Conservation (phyloP, 2,329 filamentous ascomycete genomes). For the Arthroderma sp. region DNA sequence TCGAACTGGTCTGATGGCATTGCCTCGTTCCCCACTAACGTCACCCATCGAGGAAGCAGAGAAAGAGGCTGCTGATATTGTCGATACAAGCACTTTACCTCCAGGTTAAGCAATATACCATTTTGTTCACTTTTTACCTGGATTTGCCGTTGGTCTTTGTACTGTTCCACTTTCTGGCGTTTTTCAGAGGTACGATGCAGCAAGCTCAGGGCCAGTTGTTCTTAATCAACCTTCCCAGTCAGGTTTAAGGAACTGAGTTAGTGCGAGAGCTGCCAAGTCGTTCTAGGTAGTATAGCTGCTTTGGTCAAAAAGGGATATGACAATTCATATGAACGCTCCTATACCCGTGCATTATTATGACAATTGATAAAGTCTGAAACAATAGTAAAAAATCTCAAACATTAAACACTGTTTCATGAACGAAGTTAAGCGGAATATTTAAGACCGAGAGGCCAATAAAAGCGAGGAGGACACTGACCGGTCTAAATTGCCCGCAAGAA, state of each 20-base stretch:
- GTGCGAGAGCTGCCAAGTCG: background rate
- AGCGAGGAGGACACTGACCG: background rate
- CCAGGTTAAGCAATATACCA: slow-evolving; percentile 52
- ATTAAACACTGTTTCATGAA: background rate
- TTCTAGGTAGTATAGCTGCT: background rate
- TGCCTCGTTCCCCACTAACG: slow-evolving; percentile 81
- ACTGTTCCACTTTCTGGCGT: background rate
- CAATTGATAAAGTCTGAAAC: background rate
- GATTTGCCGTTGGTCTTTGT: background rate
- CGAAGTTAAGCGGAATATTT: background rate
- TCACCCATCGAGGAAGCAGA: slow-evolving; percentile 58
- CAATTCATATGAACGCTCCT: background rate
- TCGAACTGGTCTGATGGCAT: slow-evolving; percentile 88
- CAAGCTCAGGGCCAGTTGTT: background rate
- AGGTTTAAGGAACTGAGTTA: background rate
- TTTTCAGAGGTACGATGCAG: background rate
- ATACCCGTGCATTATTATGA: background rate
- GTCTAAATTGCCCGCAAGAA: background rate
- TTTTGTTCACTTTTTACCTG: slow-evolving; percentile 8
- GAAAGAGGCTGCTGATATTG: slow-evolving; percentile 88
- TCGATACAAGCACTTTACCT: slow-evolving; percentile 85
- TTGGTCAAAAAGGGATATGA: background rate
- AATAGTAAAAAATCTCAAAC: background rate
- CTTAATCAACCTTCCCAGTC: background rate
- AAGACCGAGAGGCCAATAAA: background rate